Evolutionary conservation across 1,139 yeast genomes (phyloP).

Genomic region (Saccharomyces hybrid): DNA sequence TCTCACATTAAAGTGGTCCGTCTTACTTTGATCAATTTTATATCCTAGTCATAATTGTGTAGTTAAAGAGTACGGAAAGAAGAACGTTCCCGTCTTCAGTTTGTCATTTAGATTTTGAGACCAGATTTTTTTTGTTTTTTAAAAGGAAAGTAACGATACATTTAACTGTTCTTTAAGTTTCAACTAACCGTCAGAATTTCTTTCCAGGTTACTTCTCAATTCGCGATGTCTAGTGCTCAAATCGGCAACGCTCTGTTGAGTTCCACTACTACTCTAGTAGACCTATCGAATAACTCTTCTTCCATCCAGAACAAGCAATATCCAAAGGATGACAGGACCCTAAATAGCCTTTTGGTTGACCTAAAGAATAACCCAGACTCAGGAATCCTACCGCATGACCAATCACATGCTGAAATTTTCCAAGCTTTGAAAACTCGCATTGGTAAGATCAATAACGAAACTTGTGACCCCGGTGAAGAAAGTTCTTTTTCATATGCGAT

Average conservation of each 20-base stretch:
- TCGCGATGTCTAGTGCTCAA: constrained; percentile 1
- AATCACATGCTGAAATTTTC: constrained; percentile 33
- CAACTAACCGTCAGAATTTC: not conserved
- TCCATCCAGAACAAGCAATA: not conserved
- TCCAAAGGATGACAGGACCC: constrained; percentile 5
- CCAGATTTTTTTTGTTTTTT: not conserved
- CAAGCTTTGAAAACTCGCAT: constrained; percentile 41
- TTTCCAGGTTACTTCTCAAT: not conserved
- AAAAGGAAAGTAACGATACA: not conserved
- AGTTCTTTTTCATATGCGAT: constrained; percentile 84
- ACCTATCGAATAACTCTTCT: constrained; percentile 5
- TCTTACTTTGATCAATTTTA: not conserved
- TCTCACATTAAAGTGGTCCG: not conserved
- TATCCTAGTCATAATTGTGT: not conserved
- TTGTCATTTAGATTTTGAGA: not conserved
- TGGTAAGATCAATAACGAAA: constrained; percentile 44
- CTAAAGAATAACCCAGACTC: constrained; percentile 10
- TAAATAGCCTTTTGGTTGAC: constrained; percentile 2
- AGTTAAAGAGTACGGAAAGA: not conserved
- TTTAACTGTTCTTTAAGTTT: not conserved
- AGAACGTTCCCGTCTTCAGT: not conserved
- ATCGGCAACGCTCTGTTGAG: constrained; percentile 5
- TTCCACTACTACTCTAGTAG: constrained; percentile 16
- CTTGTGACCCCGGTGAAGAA: constrained; percentile 71
- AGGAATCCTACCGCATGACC: constrained; percentile 19